These are phyloP conservation scores for Asclepias syriaca DNA, from an alignment of 257 asterid species.

Conservation along the genomic window DNA sequence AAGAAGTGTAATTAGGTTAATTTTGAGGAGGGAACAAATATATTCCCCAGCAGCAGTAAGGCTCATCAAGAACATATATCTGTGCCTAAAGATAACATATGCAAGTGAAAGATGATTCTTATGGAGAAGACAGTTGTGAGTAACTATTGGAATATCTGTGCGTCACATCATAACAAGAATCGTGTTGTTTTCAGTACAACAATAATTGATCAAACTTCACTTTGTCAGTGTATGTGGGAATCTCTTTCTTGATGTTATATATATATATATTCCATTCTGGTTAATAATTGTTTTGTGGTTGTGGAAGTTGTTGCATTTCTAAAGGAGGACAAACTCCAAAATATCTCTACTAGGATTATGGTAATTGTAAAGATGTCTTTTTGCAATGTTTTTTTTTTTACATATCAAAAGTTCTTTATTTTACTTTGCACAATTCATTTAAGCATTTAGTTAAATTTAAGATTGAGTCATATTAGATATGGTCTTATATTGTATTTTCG, in stretches of 20 bases:
- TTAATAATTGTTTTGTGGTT: conserved; percentile 18
- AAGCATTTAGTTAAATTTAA: too few species aligned
- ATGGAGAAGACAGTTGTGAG: conserved; percentile 19
- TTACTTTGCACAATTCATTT: not conserved
- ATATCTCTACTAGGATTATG: conserved; percentile 13
- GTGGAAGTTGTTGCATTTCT: conserved; percentile 14
- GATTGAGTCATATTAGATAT: too few species aligned
- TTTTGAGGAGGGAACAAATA: not conserved
- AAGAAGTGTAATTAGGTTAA: not conserved
- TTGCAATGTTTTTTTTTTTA: not conserved
- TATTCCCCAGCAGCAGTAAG: not conserved
- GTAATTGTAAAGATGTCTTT: not conserved
- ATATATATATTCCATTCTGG: conserved; percentile 10
- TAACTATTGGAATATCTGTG: conserved; percentile 40
- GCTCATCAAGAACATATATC: not conserved
- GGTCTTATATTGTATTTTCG: too few species aligned
- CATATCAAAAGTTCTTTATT: not conserved
- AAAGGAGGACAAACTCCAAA: conserved; percentile 10
- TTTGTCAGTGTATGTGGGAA: conserved; percentile 52
- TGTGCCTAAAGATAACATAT: conserved; percentile 19
- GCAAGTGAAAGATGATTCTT: conserved; percentile 30
- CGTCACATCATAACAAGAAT: conserved; percentile 56
- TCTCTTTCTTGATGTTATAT: conserved; percentile 48
- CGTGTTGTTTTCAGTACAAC: conserved; percentile 40
- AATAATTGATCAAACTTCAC: conserved; percentile 54